A percentile compares a stretch with the other conserved stretches of the same genome.
Evolutionary conservation across 1,284 basidiomycete species (phyloP).

Genomic region (Ustilago loliicola): DNA sequence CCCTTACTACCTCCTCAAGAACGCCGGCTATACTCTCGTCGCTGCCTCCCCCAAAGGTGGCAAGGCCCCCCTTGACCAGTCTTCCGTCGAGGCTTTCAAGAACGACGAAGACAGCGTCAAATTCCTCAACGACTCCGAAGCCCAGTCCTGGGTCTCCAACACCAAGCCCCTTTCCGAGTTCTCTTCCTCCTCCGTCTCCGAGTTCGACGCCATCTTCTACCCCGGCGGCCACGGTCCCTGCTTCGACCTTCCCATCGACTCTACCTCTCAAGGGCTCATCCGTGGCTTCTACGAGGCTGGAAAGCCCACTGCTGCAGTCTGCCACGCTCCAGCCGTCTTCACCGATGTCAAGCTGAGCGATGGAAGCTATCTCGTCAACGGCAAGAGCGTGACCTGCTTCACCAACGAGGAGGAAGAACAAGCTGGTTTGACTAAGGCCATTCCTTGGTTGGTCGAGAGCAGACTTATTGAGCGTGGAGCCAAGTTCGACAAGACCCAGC

Average conservation of each 20-base stretch:
- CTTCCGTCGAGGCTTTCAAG: slow-evolving; percentile 76
- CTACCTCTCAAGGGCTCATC: slow-evolving; percentile 54
- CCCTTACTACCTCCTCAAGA: slow-evolving; percentile 80
- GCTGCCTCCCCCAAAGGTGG: slow-evolving; percentile 80
- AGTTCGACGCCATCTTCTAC: slow-evolving; percentile 83
- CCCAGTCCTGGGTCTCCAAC: slow-evolving; percentile 74
- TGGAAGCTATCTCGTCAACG: slow-evolving; percentile 73
- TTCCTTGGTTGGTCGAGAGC: slow-evolving; percentile 81
- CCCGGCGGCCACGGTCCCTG: slow-evolving; percentile 76
- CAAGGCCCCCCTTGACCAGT: slow-evolving; percentile 79
- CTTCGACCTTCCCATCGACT: slow-evolving; percentile 61
- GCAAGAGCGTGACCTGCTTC: slow-evolving; percentile 78
- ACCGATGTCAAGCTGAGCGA: slow-evolving; percentile 60
- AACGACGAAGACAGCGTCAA: slow-evolving; percentile 75
- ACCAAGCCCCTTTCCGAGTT: slow-evolving; percentile 78
- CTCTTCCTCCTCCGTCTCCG: slow-evolving; percentile 72
- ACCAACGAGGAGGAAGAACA: slow-evolving; percentile 79
- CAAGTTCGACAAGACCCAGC: slow-evolving; percentile 74
- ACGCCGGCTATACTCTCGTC: slow-evolving; percentile 76
- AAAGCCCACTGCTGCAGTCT: slow-evolving; percentile 59
- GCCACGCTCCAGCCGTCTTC: slow-evolving; percentile 62
- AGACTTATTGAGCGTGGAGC: slow-evolving; percentile 78
- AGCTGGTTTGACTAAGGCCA: slow-evolving; percentile 70
- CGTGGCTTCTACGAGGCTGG: slow-evolving; percentile 56
- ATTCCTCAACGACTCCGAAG: slow-evolving; percentile 78